Base-by-base conservation (phyloP, 208 protist genomes). In the Vickermania ingenoplastis region DNA sequence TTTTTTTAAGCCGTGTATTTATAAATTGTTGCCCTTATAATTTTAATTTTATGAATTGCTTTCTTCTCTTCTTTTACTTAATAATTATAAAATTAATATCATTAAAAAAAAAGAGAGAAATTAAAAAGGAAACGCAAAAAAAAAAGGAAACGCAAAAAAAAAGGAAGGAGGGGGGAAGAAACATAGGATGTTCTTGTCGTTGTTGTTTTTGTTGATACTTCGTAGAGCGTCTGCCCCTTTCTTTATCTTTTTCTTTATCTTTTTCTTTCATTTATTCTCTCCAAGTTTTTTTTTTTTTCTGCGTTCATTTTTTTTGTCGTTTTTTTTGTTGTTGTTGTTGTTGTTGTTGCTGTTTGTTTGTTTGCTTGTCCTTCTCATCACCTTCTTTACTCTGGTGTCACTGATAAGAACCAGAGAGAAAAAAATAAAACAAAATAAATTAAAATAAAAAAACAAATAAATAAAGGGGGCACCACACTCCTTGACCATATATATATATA, bases 111-210 rank as follows among this genome's bases (percentile, higher is more conserved):
- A n/a, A n/a, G n/a, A n/a, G n/a, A n/a, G n/a, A n/a, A n/a, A n/a
- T n/a, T n/a, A n/a, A n/a, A n/a, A n/a, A n/a, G n/a, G n/a, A 59
- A 45, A 41, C 57, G 31, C 54, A 65, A 29, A 28, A 54, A 51
- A 7, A 30, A 59, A 25, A 2, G 11, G 2, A 50, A 13, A 68
- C 24, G 64, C 61, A 74, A 69, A 71, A 50, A 71, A 71, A 50
- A 67, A 65, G 5, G 51, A 70, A 7, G 17, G 17, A 45, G 17
- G 36, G 17, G 36, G 17, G 17, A 45, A n/a, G 7, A 45, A 45
- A n/a, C 7, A 45, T 17, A 45, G 11, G 17, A 45, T n/a, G 7
- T 45, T 17, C 17, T 45, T 45, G 7, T 45, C 17, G 36, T 45
- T 45, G 36, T 45, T 17, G 36, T 45, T 45, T 7, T 45, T 45